These are phyloP conservation scores for Blepharisma japonicum DNA, from an alignment of 73 alveolate species.

Conservation along the genomic window DNA sequence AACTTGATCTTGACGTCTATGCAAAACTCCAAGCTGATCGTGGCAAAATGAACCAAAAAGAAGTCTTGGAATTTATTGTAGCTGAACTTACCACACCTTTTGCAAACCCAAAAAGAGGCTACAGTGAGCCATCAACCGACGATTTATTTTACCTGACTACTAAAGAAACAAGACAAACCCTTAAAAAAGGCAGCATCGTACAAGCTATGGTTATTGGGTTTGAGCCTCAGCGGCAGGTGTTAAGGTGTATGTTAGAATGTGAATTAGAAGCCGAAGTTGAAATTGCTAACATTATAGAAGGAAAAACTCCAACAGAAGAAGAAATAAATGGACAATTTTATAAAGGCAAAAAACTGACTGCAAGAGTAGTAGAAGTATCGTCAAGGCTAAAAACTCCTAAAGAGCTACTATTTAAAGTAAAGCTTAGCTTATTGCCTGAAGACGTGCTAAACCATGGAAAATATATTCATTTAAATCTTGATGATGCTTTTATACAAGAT, in stretches of 20 bases:
- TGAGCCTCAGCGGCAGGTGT: constrained; percentile 31
- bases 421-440: constrained; percentile 55
- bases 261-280: neutral
- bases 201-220: constrained; percentile 70
- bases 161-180: constrained; percentile 64
- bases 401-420: constrained; percentile 37
- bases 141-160: constrained; percentile 71
- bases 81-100: constrained; percentile 69
- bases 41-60: constrained; percentile 47
- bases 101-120: constrained; percentile 54
- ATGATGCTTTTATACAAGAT: constrained; percentile 35
- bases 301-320: constrained; percentile 42
- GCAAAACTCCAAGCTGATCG: constrained; percentile 33
- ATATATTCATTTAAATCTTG: constrained; percentile 32
- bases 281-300: neutral
- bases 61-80: constrained; percentile 53
- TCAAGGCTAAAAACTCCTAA: neutral
- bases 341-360: neutral
- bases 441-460: constrained; percentile 56
- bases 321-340: constrained; percentile 30
- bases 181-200: constrained; percentile 71
- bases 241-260: neutral
- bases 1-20: constrained; percentile 64
- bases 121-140: constrained; percentile 44
- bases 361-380: constrained; percentile 26